Percentiles rank a stretch among this genome's conserved stretches.
Evolutionary conservation across 2,329 filamentous ascomycete genomes (phyloP).

Genomic region (Elsinoe ampelina): DNA sequence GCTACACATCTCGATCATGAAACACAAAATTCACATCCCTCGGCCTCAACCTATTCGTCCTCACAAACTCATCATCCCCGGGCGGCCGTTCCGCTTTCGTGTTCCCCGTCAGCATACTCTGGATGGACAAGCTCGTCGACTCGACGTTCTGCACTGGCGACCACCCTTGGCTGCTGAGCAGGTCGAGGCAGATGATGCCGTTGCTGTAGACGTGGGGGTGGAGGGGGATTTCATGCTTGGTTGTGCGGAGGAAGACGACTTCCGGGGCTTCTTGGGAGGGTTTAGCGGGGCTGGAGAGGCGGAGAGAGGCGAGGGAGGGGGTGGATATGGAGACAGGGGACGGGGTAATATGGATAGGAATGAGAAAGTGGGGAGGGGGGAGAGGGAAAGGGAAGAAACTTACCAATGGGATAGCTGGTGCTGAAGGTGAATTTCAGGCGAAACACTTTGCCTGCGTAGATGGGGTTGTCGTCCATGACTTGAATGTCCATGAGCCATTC

Average conservation of each 20-base stretch:
- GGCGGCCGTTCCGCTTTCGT: conserved; percentile 81
- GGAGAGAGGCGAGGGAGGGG: not conserved
- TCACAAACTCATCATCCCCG: conserved; percentile 83
- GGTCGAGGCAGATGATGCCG: conserved; percentile 94
- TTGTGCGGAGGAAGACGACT: conserved; percentile 69
- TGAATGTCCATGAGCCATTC: conserved; percentile 89
- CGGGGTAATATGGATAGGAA: not conserved
- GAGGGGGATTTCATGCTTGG: conserved; percentile 63
- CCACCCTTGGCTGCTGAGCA: conserved; percentile 83
- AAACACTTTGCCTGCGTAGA: conserved; percentile 74
- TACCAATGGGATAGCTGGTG: conserved; percentile 82
- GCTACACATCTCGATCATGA: conserved; percentile 63
- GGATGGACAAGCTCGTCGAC: conserved; percentile 91
- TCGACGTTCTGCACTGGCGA: conserved; percentile 95
- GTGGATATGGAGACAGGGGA: too few relatives aligned
- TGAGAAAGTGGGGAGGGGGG: not conserved
- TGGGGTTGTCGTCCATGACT: conserved; percentile 80
- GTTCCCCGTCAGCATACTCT: conserved; percentile 97
- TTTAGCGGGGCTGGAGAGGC: not conserved
- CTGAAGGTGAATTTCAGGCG: conserved; percentile 82
- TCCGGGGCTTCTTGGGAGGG: conserved; percentile 72
- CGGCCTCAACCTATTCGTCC: conserved; percentile 66
- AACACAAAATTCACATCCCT: conserved; percentile 90
- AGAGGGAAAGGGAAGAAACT: not conserved
- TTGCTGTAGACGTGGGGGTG: conserved; percentile 98